Conservation (phyloP, 176 grass and related monocot genomes). For the Musa itinerans region DNA sequence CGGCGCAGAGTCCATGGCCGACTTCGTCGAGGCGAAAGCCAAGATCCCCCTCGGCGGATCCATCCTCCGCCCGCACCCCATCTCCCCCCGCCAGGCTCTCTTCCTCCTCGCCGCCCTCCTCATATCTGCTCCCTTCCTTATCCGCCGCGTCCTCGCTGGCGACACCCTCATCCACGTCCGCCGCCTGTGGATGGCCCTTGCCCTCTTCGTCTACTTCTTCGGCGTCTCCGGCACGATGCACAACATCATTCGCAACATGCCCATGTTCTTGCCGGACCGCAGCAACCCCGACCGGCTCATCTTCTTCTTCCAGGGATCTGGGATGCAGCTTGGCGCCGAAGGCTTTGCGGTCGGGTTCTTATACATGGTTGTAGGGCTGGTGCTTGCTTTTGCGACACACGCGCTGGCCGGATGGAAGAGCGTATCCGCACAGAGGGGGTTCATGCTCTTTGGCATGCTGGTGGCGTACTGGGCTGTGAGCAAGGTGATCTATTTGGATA, state of each 20-base stretch:
- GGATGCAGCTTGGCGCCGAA: constrained; percentile 84
- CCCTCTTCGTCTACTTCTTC: constrained; percentile 84
- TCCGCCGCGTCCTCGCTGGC: constrained; percentile 65
- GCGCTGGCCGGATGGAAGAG: constrained; percentile 47
- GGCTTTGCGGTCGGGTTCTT: constrained; percentile 76
- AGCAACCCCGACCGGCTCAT: constrained; percentile 65
- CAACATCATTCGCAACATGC: constrained; percentile 76
- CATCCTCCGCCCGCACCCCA: constrained; percentile 60
- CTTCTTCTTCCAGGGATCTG: constrained; percentile 89
- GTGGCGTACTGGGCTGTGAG: constrained; percentile 70
- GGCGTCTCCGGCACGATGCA: constrained; percentile 92
- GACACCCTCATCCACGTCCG: constrained; percentile 71
- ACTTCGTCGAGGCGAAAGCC: constrained; percentile 67
- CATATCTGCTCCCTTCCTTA: constrained; percentile 46
- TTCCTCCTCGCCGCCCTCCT: constrained; percentile 43
- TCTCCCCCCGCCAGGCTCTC: constrained; percentile 64
- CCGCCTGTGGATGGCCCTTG: constrained; percentile 61
- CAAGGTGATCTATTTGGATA: constrained; percentile 87
- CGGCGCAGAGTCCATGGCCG: constrained; percentile 85
- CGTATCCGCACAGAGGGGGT: constrained; percentile 46
- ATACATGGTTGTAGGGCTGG: constrained; percentile 73
- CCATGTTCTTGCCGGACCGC: constrained; percentile 65
- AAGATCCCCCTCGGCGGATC: constrained; percentile 73
- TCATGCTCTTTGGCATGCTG: constrained; percentile 56
- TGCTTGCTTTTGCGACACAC: constrained; percentile 70